phyloP scores from a whole-genome alignment of 1,284 basidiomycete genomes.

The Moesziomyces antarcticus region DNA sequence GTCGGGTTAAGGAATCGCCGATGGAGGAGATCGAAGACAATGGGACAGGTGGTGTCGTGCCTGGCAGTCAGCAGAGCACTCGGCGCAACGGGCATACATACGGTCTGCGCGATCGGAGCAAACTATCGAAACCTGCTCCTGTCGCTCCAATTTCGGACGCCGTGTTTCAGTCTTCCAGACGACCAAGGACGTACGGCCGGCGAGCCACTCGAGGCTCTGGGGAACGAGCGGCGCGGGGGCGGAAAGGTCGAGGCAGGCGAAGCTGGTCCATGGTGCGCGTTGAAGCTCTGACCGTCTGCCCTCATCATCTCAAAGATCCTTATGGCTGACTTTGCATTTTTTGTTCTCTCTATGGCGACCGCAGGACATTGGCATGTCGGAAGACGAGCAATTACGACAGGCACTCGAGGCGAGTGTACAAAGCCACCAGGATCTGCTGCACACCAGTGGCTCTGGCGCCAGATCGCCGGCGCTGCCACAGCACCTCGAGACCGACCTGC shows the following conservation, averaged over 20 bases:
- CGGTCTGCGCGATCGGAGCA: slow-evolving; percentile 22
- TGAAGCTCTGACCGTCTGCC: slow-evolving; percentile 2
- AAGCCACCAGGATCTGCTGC: slow-evolving; percentile 39
- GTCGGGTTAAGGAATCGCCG: no score
- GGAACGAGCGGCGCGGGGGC: background rate
- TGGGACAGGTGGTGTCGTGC: background rate
- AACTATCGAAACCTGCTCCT: slow-evolving; percentile 4
- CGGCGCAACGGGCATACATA: slow-evolving; percentile 1
- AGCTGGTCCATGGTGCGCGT: slow-evolving; percentile 30
- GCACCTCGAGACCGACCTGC: slow-evolving; percentile 28
- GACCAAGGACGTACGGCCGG: slow-evolving; percentile 9
- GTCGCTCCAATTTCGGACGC: slow-evolving; percentile 4
- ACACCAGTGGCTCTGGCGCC: slow-evolving; percentile 24
- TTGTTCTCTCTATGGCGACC: background rate
- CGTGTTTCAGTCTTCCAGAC: background rate
- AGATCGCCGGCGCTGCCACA: slow-evolving; percentile 33
- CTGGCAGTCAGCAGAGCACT: background rate
- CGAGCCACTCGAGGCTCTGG: background rate
- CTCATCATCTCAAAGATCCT: background rate
- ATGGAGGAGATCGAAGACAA: background rate
- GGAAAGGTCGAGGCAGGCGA: slow-evolving; percentile 5
- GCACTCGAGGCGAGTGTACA: slow-evolving; percentile 49
- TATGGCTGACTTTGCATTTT: slow-evolving; percentile 5
- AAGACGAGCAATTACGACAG: slow-evolving; percentile 51
- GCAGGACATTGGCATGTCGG: slow-evolving; percentile 38